Conservation (phyloP, 1,284 basidiomycete species). For the Ceratobasidium sp. region DNA sequence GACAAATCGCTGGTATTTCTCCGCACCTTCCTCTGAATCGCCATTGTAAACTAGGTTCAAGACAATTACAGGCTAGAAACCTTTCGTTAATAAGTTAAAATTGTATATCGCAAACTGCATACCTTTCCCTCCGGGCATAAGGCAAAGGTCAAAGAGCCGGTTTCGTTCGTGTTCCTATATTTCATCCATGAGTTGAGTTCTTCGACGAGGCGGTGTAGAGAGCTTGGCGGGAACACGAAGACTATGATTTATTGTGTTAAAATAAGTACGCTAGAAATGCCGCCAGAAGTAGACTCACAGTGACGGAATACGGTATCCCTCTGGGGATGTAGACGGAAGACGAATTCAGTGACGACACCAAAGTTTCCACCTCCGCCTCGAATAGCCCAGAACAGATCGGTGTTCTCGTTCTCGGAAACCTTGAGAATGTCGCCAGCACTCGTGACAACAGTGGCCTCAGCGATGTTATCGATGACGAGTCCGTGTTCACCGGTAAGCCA, state of each 20-base stretch:
- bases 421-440: constrained; percentile 61
- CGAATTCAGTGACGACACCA: constrained; percentile 66
- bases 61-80: constrained; percentile 38
- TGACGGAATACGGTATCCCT: constrained; percentile 56
- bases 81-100: no score
- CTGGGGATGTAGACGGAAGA: constrained; percentile 62
- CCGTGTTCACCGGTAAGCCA: constrained; percentile 64
- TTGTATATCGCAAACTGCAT: no score
- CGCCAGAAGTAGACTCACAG: constrained; percentile 6
- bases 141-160: background rate
- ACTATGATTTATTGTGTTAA: background rate
- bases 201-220: background rate
- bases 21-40: constrained; percentile 21
- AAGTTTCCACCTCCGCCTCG: constrained; percentile 64
- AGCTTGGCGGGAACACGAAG: constrained; percentile 12
- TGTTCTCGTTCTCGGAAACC: constrained; percentile 59
- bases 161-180: background rate
- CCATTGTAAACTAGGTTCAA: constrained; percentile 35
- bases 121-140: constrained; percentile 30
- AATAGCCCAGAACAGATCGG: constrained; percentile 68
- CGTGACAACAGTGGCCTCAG: constrained; percentile 63
- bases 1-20: constrained; percentile 28
- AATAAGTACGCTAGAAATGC: background rate
- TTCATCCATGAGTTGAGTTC: constrained; percentile 22
- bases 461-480: constrained; percentile 65